Evolutionary conservation across 768 basidiomycete genomes (phyloP).

Genomic region (Phylloporus arenicola): DNA sequence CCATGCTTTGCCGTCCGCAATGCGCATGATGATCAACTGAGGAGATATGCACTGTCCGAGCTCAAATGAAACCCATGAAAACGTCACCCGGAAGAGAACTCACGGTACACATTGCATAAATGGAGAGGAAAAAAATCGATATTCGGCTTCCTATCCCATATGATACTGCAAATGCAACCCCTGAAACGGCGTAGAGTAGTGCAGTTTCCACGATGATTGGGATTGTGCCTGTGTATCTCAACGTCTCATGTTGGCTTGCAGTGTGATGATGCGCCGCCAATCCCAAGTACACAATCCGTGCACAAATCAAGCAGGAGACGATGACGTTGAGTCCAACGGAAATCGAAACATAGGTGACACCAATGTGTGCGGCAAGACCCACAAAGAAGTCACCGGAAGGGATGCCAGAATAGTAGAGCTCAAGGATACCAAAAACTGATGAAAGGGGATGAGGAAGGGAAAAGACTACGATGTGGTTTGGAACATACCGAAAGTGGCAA

Average conservation of each 20-base stretch:
- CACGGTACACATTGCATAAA: background rate
- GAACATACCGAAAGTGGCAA: background rate
- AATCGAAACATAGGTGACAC: background rate
- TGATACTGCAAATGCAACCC: background rate
- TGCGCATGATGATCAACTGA: conserved; percentile 10
- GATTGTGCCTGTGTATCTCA: background rate
- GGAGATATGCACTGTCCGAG: conserved; percentile 10
- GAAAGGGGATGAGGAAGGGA: background rate
- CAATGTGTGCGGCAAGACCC: background rate
- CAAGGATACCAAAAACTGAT: background rate
- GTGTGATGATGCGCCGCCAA: background rate
- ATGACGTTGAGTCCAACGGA: background rate
- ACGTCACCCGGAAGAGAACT: background rate
- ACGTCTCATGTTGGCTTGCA: background rate
- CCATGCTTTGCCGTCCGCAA: conserved; percentile 10
- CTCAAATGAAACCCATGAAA: background rate
- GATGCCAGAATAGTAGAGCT: background rate
- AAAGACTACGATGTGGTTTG: background rate
- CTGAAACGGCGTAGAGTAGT: background rate
- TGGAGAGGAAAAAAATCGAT: background rate
- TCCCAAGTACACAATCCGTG: background rate
- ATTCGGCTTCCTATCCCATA: background rate
- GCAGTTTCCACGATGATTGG: background rate
- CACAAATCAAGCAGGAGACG: background rate
- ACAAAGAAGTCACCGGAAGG: background rate